Evolutionary conservation across 2,329 filamentous ascomycete genomes (phyloP), one percentile per base, ranked within the genome.

Genomic region (Hymenoscyphus fraxineus): DNA sequence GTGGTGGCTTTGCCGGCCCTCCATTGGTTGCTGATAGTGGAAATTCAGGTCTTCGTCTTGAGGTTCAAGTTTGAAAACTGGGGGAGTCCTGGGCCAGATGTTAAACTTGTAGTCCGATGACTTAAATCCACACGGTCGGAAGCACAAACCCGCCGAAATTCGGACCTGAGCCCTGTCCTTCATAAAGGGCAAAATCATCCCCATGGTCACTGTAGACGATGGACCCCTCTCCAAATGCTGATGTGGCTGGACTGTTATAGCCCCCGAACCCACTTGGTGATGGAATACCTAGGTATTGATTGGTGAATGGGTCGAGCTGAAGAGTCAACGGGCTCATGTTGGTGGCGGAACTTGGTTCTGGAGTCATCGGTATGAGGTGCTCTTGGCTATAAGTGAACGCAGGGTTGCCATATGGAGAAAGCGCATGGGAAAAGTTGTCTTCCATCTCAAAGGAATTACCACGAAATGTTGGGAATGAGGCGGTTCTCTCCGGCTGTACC

Each of bases 311-410:
- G 56, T 76, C 74, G 47, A 54, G 47, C 19, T 54, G 47, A 61
- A 87, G 77, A 69, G 81, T 78, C 72, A 86, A 73, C 16, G 85
- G 83, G 73, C 82, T 87, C 70, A 83, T 78, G 55, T 82, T 80
- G 56, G 77, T 80, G 56, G 76, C 76, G 13, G 80, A 79, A 19
- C 80, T 77, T 31, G 80, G 75, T 64, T 83, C 79, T 9, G 80
- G 77, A 66, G 81, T 80, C 71, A 87, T 78, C 70, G 85, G 78
- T 35, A 85, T 83, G 73, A 88, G 78, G 68, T 86, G 83, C 73
- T 88, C 86, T 61, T 84, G 81, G 75, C 85, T 88, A 79, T 87
- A 88, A 77, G 81, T 87, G 76, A 88, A 88, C 31, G 83, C 79
- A 16, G 83, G 81, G 69, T 83, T 86, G 56, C 78, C 81, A 64